Evolutionary conservation across 2,329 filamentous ascomycete genomes (phyloP).

Genomic region (Xenosphaeropsis pyriputrescens): DNA sequence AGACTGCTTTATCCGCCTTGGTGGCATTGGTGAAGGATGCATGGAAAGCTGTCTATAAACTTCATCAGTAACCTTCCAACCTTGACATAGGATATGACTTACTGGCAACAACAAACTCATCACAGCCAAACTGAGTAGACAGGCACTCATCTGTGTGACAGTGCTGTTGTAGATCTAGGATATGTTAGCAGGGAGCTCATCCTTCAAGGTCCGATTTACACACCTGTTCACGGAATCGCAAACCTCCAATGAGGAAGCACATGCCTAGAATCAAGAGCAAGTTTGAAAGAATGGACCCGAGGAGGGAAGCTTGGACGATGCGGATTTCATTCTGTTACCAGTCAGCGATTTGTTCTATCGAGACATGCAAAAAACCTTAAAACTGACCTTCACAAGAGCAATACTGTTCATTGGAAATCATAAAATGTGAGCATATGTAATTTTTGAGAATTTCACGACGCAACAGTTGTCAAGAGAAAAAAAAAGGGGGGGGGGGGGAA

Average conservation of each 20-base stretch:
- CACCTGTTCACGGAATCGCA: conserved; percentile 77
- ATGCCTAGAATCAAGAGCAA: conserved; percentile 81
- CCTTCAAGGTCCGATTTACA: conserved; percentile 6
- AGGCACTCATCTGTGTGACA: conserved; percentile 92
- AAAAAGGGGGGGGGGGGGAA: conserved; percentile 9
- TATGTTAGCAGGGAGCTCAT: conserved; percentile 4
- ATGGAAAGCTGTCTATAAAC: conserved; percentile 66
- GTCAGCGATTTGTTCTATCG: conserved; percentile 9
- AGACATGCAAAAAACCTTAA: background rate
- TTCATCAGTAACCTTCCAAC: background rate
- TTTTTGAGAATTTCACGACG: conserved; percentile 9
- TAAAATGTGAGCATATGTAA: conserved; percentile 20
- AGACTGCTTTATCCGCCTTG: conserved; percentile 52
- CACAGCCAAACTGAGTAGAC: conserved; percentile 77
- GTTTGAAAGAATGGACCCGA: conserved; percentile 84
- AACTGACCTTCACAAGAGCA: conserved; percentile 51
- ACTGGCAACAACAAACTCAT: conserved; percentile 77
- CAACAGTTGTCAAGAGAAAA: conserved; percentile 6
- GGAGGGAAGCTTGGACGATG: conserved; percentile 79
- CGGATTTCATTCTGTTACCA: conserved; percentile 57
- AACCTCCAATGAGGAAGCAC: conserved; percentile 75
- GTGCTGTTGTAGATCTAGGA: conserved; percentile 78
- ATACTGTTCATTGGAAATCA: conserved; percentile 36
- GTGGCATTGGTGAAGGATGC: conserved; percentile 51
- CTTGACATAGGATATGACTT: conserved; percentile 12